Base-by-base conservation (phyloP, 139 green algal genomes). In the Gonium pectorale region DNA sequence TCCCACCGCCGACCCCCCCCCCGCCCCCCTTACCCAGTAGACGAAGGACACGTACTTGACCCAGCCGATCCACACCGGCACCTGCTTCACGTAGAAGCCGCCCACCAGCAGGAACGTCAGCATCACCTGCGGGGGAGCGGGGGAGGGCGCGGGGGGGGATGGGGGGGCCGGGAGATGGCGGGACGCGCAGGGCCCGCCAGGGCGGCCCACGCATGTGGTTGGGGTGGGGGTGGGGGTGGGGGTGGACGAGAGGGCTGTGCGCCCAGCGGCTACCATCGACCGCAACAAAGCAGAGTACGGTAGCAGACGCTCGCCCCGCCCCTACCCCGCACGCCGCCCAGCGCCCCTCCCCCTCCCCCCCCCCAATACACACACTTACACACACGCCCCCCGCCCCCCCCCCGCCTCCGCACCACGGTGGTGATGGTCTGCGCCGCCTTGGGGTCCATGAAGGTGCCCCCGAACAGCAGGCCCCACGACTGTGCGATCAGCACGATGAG, bases 371-470 rank as follows among this genome's bases (percentile, higher is more conserved):
- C 60, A 8, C 60, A 41, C 64, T 71, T 35, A 31, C 31, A 49
- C 64, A 13, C 26, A 8, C 31, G 9, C 60, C 38, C 38, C 22
- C 56, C 19, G n/a, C 63, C 63, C 31, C n/a, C 38, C 21, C 19
- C 67, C 38, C 37, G 24, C 52, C 31, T 43, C 8, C 63, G 87
- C 7, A 94, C 35, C 7, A 96, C 85, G 0, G 87, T 92, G n/a
- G 93, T 90, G 17, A 94, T 63, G 37, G 90, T 88, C 81, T 96
- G 93, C 1, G 93, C 93, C 0, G 54, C 92, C 79, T 95, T 94
- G 44, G 88, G 86, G 59, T 93, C 86, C 89, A 92, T 92, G 59
- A 93, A 90, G 4, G 86, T 67, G 75, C 91, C 56, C 92, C 86
- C 86, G 40, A 89, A 81, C 70, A 89, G 70, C 79, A 89, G 69